Evolutionary conservation across 495 filamentous ascomycete genomes (phyloP).

Genomic region (Trichoderma erinaceum): DNA sequence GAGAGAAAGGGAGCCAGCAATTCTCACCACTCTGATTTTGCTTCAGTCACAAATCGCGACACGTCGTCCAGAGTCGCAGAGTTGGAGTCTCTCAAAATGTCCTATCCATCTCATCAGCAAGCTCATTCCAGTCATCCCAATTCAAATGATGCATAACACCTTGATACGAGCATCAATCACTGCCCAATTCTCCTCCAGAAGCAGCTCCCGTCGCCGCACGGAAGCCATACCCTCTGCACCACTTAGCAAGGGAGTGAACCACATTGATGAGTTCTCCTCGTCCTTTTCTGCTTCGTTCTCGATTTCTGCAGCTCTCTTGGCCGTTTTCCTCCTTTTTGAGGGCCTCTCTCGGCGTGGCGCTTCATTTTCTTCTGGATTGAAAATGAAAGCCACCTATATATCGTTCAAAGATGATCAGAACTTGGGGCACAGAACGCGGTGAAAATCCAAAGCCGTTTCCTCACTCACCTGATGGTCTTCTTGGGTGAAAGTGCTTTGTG

Average conservation of each 20-base stretch:
- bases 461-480: conserved; percentile 31
- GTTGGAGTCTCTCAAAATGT: conserved; percentile 59
- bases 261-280: conserved; percentile 17
- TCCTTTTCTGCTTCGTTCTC: background rate
- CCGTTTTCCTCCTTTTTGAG: conserved; percentile 57
- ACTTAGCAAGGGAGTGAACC: conserved; percentile 57
- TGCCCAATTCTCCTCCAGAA: conserved; percentile 63
- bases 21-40: conserved; percentile 29
- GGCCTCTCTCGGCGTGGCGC: conserved; percentile 42
- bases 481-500: conserved; percentile 21
- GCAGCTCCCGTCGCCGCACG: conserved; percentile 49
- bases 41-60: conserved; percentile 54
- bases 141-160: conserved; percentile 34
- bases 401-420: background rate
- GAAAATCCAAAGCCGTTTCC: background rate
- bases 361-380: conserved; percentile 43
- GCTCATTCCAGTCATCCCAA: conserved; percentile 23
- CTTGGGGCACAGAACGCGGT: background rate
- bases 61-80: conserved; percentile 56
- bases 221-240: conserved; percentile 52
- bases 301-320: conserved; percentile 18
- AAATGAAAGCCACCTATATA: conserved; percentile 63
- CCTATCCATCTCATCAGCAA: conserved; percentile 22
- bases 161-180: conserved; percentile 61
- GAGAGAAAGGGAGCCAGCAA: background rate